Conservation (phyloP, 2,329 filamentous ascomycete genomes). For the Sporothrix dimorphospora region DNA sequence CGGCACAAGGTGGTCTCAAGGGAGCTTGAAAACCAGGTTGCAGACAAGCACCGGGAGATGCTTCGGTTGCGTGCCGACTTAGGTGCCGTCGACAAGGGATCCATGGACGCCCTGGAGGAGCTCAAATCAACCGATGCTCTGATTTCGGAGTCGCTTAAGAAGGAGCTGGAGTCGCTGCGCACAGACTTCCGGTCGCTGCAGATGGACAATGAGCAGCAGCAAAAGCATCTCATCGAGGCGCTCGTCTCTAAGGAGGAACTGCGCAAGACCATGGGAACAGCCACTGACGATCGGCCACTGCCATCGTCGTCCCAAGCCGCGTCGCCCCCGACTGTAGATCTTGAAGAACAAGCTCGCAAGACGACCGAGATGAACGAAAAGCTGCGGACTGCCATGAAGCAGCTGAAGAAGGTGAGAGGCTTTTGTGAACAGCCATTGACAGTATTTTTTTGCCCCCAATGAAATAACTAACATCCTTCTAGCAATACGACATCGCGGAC, state of each 20-base stretch:
- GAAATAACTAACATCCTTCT: neutral
- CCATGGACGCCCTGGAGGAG: conserved; percentile 57
- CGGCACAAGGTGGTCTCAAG: conserved; percentile 48
- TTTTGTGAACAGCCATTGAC: neutral
- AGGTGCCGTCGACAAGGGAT: conserved; percentile 58
- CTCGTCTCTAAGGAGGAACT: conserved; percentile 64
- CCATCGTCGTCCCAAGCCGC: neutral
- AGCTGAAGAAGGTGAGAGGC: conserved; percentile 61
- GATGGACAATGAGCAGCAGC: conserved; percentile 59
- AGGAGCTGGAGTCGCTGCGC: conserved; percentile 60
- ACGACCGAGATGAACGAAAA: conserved; percentile 60
- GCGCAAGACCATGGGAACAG: conserved; percentile 55
- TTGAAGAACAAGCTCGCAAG: conserved; percentile 46
- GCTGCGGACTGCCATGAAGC: conserved; percentile 57
- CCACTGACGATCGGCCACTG: conserved; percentile 32
- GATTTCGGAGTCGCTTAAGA: conserved; percentile 60
- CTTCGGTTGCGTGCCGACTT: conserved; percentile 57
- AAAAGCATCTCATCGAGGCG: conserved; percentile 62
- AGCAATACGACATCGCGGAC: conserved; percentile 64
- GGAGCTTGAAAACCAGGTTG: conserved; percentile 52
- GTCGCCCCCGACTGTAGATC: conserved; percentile 25
- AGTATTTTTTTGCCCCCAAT: too few relatives aligned
- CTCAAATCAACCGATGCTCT: conserved; percentile 63
- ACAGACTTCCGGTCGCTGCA: conserved; percentile 53
- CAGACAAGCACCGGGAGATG: conserved; percentile 60